Evolutionary conservation across 805 yeast species (phyloP).

Genomic region (Lachancea sp.): DNA sequence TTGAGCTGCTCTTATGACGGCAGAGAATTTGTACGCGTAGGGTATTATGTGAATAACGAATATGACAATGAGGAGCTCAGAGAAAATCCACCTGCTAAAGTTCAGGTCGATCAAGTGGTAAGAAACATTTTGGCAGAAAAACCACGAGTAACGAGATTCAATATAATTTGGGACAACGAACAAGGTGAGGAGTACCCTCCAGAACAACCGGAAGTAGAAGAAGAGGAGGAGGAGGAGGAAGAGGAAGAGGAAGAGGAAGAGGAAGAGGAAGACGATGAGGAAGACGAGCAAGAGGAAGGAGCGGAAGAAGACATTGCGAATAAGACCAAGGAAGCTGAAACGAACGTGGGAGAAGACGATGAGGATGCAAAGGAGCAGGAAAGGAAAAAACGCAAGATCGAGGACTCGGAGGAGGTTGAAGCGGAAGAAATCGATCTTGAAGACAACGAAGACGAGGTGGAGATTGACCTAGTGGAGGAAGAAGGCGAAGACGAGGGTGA

Average conservation of each 20-base stretch:
- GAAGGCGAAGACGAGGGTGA: conserved; percentile 12
- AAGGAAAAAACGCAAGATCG: conserved; percentile 11
- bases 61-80: conserved; percentile 89
- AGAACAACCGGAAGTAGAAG: conserved; percentile 60
- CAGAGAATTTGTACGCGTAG: conserved; percentile 92
- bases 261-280: conserved; percentile 42
- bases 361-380: conserved; percentile 15
- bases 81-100: conserved; percentile 89
- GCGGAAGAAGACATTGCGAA: conserved; percentile 32
- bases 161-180: conserved; percentile 93
- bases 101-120: conserved; percentile 88
- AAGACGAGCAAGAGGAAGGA: conserved; percentile 41
- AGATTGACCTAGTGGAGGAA: conserved; percentile 7
- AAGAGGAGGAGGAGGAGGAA: conserved; percentile 57
- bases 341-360: conserved; percentile 4
- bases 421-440: conserved; percentile 13
- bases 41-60: conserved; percentile 96
- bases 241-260: conserved; percentile 49
- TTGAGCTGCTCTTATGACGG: conserved; percentile 90
- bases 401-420: not conserved
- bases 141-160: conserved; percentile 94
- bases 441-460: conserved; percentile 15
- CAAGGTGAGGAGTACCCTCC: conserved; percentile 67
- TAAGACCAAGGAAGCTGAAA: conserved; percentile 10
- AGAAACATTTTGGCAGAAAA: conserved; percentile 94